Evolutionary conservation across 345 rosid species (phyloP).

Genomic region (Leavenworthia alabamica): DNA sequence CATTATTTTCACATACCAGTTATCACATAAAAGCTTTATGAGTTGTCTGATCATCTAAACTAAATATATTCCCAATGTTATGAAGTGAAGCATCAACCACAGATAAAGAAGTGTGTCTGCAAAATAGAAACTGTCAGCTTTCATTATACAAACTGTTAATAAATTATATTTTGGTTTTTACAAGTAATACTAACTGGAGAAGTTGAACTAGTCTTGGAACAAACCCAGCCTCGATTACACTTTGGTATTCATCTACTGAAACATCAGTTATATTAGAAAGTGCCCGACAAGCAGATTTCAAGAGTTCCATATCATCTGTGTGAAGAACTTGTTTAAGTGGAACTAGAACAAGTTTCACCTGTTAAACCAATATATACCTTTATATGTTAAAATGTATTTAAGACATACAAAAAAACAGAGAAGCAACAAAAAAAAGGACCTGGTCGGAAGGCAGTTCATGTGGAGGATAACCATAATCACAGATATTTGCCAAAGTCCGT

Average conservation of each 20-base stretch:
- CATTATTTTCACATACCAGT: neutral
- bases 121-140: neutral
- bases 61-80: neutral
- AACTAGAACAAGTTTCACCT: neutral
- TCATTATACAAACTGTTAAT: neutral
- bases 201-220: neutral
- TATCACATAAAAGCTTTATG: too few relatives aligned
- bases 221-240: neutral
- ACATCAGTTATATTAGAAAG: neutral
- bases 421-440: neutral
- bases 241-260: neutral
- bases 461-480: neutral
- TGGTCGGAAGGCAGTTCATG: neutral
- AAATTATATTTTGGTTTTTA: too few relatives aligned
- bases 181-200: neutral
- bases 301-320: neutral
- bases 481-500: neutral
- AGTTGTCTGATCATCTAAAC: neutral
- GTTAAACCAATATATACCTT: neutral
- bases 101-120: neutral
- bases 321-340: neutral
- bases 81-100: neutral
- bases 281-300: neutral
- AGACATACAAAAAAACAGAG: neutral
- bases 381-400: neutral